Evolutionary conservation across 2,329 filamentous ascomycete genomes (phyloP).

Genomic region (Fusarium paranaense): DNA sequence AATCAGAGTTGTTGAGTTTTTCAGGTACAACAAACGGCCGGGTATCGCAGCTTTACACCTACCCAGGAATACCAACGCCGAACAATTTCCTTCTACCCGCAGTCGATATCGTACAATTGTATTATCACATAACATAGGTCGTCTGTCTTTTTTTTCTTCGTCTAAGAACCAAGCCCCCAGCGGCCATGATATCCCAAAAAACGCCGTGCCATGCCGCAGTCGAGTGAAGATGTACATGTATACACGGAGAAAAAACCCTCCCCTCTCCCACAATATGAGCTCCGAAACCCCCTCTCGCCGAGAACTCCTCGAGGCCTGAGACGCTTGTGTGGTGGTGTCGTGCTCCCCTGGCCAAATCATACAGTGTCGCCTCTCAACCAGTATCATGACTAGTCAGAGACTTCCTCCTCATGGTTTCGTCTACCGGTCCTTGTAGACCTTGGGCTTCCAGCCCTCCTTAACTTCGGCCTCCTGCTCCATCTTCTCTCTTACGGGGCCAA

Average conservation of each 20-base stretch:
- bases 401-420: neutral
- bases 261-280: slow-evolving; percentile 18
- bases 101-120: slow-evolving; percentile 44
- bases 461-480: slow-evolving; percentile 80
- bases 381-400: neutral
- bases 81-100: neutral
- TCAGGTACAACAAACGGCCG: neutral
- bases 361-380: slow-evolving; percentile 22
- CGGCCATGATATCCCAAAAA: slow-evolving; percentile 49
- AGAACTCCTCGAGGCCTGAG: slow-evolving; percentile 24
- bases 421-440: slow-evolving; percentile 89
- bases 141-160: slow-evolving; percentile 44
- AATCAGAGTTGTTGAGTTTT: neutral
- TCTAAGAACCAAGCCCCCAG: slow-evolving; percentile 48
- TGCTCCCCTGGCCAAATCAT: slow-evolving; percentile 30
- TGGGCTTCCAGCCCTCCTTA: slow-evolving; percentile 91
- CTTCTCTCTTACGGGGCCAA: slow-evolving; percentile 77
- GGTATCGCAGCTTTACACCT: neutral
- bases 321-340: neutral
- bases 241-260: slow-evolving; percentile 44
- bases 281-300: slow-evolving; percentile 20
- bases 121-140: slow-evolving; percentile 46
- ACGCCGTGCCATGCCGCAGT: slow-evolving; percentile 66
- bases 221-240: slow-evolving; percentile 65
- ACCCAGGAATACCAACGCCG: neutral